These are phyloP conservation scores for Trichoderma gracile DNA, from an alignment of 2,329 filamentous ascomycete genomes.

Conservation along the genomic window DNA sequence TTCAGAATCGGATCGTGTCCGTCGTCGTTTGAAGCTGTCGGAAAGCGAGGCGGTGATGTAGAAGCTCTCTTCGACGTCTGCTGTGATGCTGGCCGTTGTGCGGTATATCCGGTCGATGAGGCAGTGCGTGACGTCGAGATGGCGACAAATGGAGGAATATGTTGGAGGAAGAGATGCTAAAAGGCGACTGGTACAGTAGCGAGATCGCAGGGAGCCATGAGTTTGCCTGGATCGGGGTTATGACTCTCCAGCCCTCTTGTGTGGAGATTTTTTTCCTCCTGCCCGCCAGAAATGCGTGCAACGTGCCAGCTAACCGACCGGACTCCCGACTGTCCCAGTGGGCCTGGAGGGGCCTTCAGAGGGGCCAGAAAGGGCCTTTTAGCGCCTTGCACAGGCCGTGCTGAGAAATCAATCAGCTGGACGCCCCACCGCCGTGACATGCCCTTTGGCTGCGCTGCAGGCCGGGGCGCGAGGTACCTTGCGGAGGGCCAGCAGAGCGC, in stretches of 20 bases:
- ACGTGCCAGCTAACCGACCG: conserved; percentile 23
- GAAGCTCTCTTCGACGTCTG: neutral
- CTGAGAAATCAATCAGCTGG: conserved; percentile 26
- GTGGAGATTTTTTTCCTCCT: conserved; percentile 13
- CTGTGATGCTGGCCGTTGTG: neutral
- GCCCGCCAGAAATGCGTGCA: conserved; percentile 16
- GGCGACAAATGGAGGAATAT: neutral
- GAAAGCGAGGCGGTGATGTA: neutral
- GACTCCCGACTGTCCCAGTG: conserved; percentile 12
- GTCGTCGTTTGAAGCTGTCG: neutral
- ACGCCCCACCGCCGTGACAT: conserved; percentile 13
- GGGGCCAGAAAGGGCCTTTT: conserved; percentile 9
- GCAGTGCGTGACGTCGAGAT: conserved; percentile 3
- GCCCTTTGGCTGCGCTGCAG: neutral
- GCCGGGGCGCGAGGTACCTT: neutral
- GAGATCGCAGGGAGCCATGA: conserved; percentile 16
- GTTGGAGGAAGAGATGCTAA: conserved; percentile 4
- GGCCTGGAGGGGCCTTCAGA: conserved; percentile 3
- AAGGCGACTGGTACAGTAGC: neutral
- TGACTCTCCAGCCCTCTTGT: conserved; percentile 23
- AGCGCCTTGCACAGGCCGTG: conserved; percentile 19
- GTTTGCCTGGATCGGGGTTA: conserved; percentile 21
- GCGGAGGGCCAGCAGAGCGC: neutral
- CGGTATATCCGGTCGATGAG: neutral
- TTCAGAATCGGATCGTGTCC: neutral